Evolutionary conservation across 306 rosid species (phyloP).

Genomic region (Cucurbita argyrosperma): DNA sequence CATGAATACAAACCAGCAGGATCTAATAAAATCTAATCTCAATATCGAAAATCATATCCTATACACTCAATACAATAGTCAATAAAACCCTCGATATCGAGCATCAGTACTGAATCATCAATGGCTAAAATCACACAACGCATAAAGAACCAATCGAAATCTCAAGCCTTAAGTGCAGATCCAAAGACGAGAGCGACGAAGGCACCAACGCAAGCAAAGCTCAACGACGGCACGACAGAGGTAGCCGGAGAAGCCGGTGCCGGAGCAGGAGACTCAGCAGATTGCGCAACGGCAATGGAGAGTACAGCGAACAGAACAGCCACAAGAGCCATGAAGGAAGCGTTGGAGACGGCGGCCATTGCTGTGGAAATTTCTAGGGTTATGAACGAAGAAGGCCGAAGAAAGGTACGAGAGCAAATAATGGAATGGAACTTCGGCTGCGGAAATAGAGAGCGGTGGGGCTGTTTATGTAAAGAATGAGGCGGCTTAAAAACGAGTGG

Average conservation of each 20-base stretch:
- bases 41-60: not conserved
- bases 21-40: not conserved
- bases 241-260: conserved; percentile 49
- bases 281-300: conserved; percentile 24
- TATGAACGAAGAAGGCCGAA: not conserved
- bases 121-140: conserved; percentile 1
- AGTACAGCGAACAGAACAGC: conserved; percentile 26
- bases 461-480: conserved; percentile 18
- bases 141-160: not conserved
- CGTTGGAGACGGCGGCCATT: conserved; percentile 62
- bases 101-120: conserved; percentile 4
- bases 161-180: conserved; percentile 47
- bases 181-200: conserved; percentile 48
- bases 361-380: conserved; percentile 7
- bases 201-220: conserved; percentile 26
- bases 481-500: not conserved
- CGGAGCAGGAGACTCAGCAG: conserved; percentile 67
- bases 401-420: not conserved
- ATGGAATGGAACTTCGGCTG: not conserved
- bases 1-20: not conserved
- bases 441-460: not conserved
- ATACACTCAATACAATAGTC: not conserved
- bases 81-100: conserved; percentile 1
- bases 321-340: conserved; percentile 24
- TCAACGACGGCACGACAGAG: conserved; percentile 37